Conservation (phyloP, 176 grass and related monocot genomes). For the Musa itinerans region DNA sequence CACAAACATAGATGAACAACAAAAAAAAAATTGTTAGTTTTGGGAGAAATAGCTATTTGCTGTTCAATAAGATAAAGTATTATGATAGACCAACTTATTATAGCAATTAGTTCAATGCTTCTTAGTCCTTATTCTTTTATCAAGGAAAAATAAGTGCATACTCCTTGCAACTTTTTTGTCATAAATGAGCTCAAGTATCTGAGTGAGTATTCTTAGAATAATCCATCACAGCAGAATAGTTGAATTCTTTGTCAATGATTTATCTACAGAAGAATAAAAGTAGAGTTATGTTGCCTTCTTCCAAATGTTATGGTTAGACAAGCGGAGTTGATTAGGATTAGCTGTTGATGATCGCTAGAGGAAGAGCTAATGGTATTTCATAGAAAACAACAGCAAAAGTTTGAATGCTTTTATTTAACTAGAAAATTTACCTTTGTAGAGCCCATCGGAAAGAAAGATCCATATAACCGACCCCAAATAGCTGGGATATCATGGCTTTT, state of each 20-base stretch:
- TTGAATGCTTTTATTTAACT: background rate
- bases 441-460: too few species aligned
- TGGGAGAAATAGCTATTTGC: background rate
- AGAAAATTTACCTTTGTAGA: too few species aligned
- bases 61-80: background rate
- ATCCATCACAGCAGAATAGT: background rate
- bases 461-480: too few species aligned
- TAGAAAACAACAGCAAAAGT: background rate
- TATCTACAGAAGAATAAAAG: background rate
- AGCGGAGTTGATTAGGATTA: too few species aligned
- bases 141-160: background rate
- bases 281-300: background rate
- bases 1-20: background rate
- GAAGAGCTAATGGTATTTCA: too few species aligned
- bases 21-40: background rate
- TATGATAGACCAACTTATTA: background rate
- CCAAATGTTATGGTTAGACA: too few species aligned
- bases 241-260: background rate
- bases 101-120: background rate
- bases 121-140: background rate
- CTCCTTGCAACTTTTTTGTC: background rate
- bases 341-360: too few species aligned
- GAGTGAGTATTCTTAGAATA: too few species aligned
- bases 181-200: background rate
- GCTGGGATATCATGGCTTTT: too few species aligned